Evolutionary conservation across 2,329 filamentous ascomycete species (phyloP), one percentile per base, ranked within the genome.

Genomic region (Davidsoniella eucalypti): DNA sequence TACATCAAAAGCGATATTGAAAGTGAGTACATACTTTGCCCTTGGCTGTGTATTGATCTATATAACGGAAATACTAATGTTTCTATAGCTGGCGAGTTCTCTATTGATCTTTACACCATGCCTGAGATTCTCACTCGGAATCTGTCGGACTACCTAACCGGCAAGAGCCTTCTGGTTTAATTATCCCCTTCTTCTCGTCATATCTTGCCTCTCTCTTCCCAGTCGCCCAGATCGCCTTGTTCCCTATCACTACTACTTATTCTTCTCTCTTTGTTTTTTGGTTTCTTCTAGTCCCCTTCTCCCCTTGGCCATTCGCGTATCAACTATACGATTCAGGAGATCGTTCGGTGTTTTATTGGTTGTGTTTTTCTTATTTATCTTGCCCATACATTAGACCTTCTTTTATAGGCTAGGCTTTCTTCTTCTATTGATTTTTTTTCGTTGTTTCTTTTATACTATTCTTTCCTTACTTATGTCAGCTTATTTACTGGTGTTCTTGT

Each of bases 1-100:
- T 96, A 94, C 67, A 94, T 90, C 46, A 88, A 94, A 69, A 96
- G 95, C 59, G 93, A 98, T 65, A 78, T 95, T 52, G 92, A 98
- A 61, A 84, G 87, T 94, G 69, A 69, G 82, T 75, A 14, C 37
- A 8, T 16, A 39, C 47, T 50, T 33, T 25, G 6, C 42, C 16
- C 45, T 47, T 52, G 43, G 46, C 44, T 43, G 29, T 47, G 23
- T 52, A 50, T 41, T 53, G 43, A 52, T 49, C 9, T 4, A 9
- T 33, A 33, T 10, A 33, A 12, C 29, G 12, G 12, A 33, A 9
- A 33, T 33, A 4, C 29, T 33, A 33, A 33, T 12, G 29, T 54
- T 57, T 55, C 47, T 58, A 57, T 57, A 74, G 87, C 88, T 61
- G 92, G 92, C 61, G 92, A 98, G 68, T 98, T 98, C 69, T 92